These are phyloP conservation scores for Coemansia sp. DNA, from an alignment of 192 early-diverging fungal genomes.

Conservation along the genomic window DNA sequence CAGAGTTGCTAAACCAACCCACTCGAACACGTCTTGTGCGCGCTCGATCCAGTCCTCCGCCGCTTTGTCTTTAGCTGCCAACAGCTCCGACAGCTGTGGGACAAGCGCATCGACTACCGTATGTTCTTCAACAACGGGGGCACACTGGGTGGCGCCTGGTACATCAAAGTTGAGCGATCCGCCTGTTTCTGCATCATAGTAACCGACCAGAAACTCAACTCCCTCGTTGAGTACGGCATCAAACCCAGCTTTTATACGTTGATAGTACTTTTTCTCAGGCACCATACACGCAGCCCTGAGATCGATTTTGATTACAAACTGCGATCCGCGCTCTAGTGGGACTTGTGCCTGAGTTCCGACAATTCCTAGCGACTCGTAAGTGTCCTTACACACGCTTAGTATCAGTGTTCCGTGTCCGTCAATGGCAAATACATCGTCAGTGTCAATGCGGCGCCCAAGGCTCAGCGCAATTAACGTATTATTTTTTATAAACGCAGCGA, in stretches of 20 bases:
- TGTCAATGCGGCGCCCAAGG: slow-evolving; percentile 24
- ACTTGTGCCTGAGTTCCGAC: slow-evolving; percentile 31
- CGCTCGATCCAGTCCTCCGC: slow-evolving; percentile 35
- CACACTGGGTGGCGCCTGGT: slow-evolving; percentile 17
- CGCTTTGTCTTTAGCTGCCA: not conserved
- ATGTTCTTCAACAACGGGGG: not conserved
- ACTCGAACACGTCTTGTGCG: slow-evolving; percentile 43
- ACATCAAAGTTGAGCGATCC: slow-evolving; percentile 32
- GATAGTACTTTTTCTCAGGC: slow-evolving; percentile 42
- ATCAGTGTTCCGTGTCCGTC: slow-evolving; percentile 41
- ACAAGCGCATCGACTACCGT: not conserved
- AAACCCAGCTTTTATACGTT: slow-evolving; percentile 27
- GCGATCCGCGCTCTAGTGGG: slow-evolving; percentile 40
- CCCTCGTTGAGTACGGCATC: slow-evolving; percentile 22
- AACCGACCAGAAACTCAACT: slow-evolving; percentile 31
- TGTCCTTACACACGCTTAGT: slow-evolving; percentile 51
- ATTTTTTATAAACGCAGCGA: slow-evolving; percentile 25
- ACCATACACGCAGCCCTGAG: slow-evolving; percentile 26
- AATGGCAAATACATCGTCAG: slow-evolving; percentile 53
- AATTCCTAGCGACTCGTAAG: slow-evolving; percentile 42
- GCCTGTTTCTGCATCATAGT: slow-evolving; percentile 27
- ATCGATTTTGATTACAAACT: slow-evolving; percentile 38
- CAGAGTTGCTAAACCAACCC: slow-evolving; percentile 40
- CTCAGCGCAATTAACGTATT: slow-evolving; percentile 37
- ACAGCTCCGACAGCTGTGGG: slow-evolving; percentile 13